These are phyloP conservation scores for Podosphaera leucotricha DNA, from an alignment of 2,329 filamentous ascomycete genomes.

Conservation along the genomic window DNA sequence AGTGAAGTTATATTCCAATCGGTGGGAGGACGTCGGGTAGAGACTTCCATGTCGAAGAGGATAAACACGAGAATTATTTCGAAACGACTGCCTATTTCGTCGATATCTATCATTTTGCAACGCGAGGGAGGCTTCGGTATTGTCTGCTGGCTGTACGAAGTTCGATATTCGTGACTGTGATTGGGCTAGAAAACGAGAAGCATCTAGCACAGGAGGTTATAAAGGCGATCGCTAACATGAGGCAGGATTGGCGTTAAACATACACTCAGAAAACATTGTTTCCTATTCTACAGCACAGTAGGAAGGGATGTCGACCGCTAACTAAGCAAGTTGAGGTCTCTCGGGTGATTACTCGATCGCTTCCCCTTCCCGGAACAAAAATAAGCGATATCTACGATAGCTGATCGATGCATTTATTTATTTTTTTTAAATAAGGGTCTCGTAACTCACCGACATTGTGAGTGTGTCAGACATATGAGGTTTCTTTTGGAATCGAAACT, in stretches of 20 bases:
- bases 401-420: neutral
- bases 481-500: too few species aligned
- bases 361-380: neutral
- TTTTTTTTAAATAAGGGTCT: too few species aligned
- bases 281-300: neutral
- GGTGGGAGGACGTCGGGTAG: constrained; percentile 40
- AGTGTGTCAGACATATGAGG: too few species aligned
- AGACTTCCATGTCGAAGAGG: constrained; percentile 35
- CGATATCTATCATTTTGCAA: constrained; percentile 15
- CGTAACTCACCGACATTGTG: too few species aligned
- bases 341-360: neutral
- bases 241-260: constrained; percentile 3
- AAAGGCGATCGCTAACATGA: neutral
- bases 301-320: neutral
- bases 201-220: constrained; percentile 37
- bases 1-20: constrained; percentile 46
- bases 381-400: neutral
- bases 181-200: constrained; percentile 86
- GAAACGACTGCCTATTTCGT: constrained; percentile 9
- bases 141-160: constrained; percentile 35
- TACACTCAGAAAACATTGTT: constrained; percentile 22
- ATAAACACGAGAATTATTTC: constrained; percentile 11
- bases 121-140: constrained; percentile 18
- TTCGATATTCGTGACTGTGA: constrained; percentile 73
- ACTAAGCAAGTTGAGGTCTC: neutral